phyloP scores from a whole-genome alignment of 2,329 filamentous ascomycete species.

The Neonectria sp. region DNA sequence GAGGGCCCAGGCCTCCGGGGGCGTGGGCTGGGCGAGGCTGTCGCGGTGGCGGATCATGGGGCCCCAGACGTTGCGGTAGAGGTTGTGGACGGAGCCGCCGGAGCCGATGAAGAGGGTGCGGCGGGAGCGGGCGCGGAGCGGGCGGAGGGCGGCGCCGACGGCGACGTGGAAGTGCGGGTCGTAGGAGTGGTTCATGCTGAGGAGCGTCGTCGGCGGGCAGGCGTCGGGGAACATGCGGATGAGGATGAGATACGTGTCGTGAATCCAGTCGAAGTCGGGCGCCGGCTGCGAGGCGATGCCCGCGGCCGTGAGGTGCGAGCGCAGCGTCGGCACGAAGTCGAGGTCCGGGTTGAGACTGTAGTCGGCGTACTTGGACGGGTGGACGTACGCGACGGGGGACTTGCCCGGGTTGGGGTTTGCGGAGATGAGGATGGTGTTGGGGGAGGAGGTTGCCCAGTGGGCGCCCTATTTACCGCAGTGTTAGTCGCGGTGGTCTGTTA shows the following conservation, averaged over 20 bases:
- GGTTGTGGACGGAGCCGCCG: conserved; percentile 78
- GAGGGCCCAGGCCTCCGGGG: conserved; percentile 64
- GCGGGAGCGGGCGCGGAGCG: conserved; percentile 22
- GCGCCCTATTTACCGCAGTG: conserved; percentile 63
- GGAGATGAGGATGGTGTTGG: conserved; percentile 67
- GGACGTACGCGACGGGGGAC: conserved; percentile 76
- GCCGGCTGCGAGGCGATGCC: conserved; percentile 22
- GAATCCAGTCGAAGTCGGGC: conserved; percentile 77
- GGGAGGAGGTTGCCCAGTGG: conserved; percentile 73
- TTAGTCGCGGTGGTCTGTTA: neutral
- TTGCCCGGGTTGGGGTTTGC: conserved; percentile 73
- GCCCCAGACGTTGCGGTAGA: conserved; percentile 77
- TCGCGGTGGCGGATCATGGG: conserved; percentile 73
- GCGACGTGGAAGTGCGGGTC: conserved; percentile 45
- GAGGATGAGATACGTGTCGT: conserved; percentile 78
- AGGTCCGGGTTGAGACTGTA: conserved; percentile 76
- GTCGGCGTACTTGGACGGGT: conserved; percentile 74
- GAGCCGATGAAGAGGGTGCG: conserved; percentile 68
- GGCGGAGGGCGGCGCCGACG: conserved; percentile 36
- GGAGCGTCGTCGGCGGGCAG: conserved; percentile 74
- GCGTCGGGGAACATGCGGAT: conserved; percentile 77
- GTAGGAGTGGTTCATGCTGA: conserved; percentile 44
- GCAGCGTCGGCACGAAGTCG: conserved; percentile 32
- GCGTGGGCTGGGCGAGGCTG: conserved; percentile 30
- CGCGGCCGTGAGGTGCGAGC: conserved; percentile 16